Evolutionary conservation across 228 moss, liverwort and hornwort species (phyloP).

Genomic region (Sphagnum magellanicum): DNA sequence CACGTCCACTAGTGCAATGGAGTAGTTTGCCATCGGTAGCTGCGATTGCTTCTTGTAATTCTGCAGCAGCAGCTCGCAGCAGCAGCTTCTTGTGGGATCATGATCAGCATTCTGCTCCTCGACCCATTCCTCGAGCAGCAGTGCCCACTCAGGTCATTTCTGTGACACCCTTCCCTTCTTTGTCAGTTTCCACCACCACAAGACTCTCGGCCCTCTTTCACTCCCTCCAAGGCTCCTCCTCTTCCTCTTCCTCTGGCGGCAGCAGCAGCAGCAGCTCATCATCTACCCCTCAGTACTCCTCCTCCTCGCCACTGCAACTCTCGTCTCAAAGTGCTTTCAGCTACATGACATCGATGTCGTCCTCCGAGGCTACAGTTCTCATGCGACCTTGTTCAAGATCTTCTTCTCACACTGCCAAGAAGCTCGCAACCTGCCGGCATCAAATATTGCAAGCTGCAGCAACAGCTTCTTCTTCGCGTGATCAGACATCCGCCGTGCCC

Average conservation of each 20-base stretch:
- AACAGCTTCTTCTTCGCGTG: no score
- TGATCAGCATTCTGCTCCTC: constrained; percentile 22
- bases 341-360: constrained; percentile 17
- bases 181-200: no score
- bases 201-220: no score
- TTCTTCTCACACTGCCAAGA: no score
- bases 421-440: no score
- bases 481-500: no score
- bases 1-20: constrained; percentile 3
- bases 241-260: no score
- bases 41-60: constrained; percentile 15
- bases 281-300: background rate
- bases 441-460: no score
- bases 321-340: constrained; percentile 48
- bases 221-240: no score
- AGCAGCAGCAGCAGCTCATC: constrained; percentile 18
- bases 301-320: constrained; percentile 27
- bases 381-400: background rate
- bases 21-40: constrained; percentile 7
- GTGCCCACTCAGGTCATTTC: no score
- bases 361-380: constrained; percentile 3
- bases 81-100: constrained; percentile 19
- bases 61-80: constrained; percentile 14
- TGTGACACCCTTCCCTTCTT: no score
- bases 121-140: constrained; percentile 11